These are phyloP conservation scores for Rubia tinctorum DNA, from an alignment of 305 asterid genomes.

Conservation along the genomic window DNA sequence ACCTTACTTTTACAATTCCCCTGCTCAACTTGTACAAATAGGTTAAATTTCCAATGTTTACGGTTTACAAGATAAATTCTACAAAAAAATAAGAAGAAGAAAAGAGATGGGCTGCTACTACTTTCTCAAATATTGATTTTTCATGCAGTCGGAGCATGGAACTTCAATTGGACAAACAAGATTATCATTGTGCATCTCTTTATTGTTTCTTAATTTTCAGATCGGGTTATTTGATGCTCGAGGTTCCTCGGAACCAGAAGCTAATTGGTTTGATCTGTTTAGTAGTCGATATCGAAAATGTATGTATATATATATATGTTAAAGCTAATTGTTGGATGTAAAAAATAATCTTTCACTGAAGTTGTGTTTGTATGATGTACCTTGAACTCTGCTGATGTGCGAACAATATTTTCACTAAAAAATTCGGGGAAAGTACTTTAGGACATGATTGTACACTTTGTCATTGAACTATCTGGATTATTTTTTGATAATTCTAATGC, in stretches of 20 bases:
- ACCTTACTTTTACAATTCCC: no score
- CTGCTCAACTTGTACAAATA: no score
- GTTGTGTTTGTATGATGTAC: background rate
- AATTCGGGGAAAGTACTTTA: background rate
- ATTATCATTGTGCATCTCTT: no score
- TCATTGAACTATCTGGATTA: background rate
- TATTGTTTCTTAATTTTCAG: no score
- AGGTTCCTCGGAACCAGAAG: slow-evolving; percentile 80
- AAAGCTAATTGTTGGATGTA: slow-evolving; percentile 1
- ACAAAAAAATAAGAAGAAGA: no score
- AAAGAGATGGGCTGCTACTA: no score
- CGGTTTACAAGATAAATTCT: no score
- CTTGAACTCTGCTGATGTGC: background rate
- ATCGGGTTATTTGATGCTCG: slow-evolving; percentile 27
- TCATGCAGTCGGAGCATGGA: no score
- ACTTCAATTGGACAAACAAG: no score
- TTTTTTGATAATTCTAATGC: background rate
- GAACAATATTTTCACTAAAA: background rate
- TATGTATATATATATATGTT: slow-evolving; percentile 29
- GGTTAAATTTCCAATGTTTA: no score
- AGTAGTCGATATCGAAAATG: slow-evolving; percentile 90
- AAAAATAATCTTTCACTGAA: background rate
- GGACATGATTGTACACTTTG: background rate
- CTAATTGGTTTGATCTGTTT: slow-evolving; percentile 96
- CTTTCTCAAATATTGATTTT: no score